Evolutionary conservation across 352 stramenopile genomes (phyloP), one percentile per base, ranked within the genome.

Genomic region (Pythium graminicola): DNA sequence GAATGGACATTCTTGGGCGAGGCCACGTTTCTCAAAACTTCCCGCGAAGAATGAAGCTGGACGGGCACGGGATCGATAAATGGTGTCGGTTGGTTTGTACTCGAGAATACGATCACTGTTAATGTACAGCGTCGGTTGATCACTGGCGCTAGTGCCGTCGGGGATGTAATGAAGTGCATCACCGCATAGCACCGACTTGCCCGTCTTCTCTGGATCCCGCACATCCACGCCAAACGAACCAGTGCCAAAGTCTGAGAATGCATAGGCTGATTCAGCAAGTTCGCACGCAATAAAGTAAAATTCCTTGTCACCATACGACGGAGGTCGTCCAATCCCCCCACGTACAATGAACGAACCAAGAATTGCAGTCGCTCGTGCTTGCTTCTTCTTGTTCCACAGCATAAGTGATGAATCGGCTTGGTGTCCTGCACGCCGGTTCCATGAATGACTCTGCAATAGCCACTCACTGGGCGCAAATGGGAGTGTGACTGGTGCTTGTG

Each of bases 401-500:
- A 91, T 64, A 24, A 86, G 50, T 16, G 77, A 89, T 53, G 81
- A 91, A 64, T 91, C 81, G 57, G 83, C 78, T 24, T 88, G 67
- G 51, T 89, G 81, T 26, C 81, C 78, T 2, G 76, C 57, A 8
- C 72, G 81, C 19, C 71, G 56, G 49, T 89, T 85, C 76, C 76
- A 91, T 54, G 69, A 68, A 53, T 91, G 77, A 36, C 70, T 87
- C 28, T 54, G 61, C 17, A 77, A 41, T 10, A 90, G 50, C 9
- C 70, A 72, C 8, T 83, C 70, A 27, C 80, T 90, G 1, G 80
- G 76, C 14, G 33, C 54, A 38, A 56, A 56, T 1, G 54, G 38
- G 1, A 63, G 41, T 8, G 24, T 35, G 11, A 81, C 62, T 16
- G 64, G 19, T 17, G 39, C 33, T 16, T 28, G 69, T 43, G 5